Base-by-base conservation (phyloP, 371 early-diverging fungal species). In the Mucor saturninus region DNA sequence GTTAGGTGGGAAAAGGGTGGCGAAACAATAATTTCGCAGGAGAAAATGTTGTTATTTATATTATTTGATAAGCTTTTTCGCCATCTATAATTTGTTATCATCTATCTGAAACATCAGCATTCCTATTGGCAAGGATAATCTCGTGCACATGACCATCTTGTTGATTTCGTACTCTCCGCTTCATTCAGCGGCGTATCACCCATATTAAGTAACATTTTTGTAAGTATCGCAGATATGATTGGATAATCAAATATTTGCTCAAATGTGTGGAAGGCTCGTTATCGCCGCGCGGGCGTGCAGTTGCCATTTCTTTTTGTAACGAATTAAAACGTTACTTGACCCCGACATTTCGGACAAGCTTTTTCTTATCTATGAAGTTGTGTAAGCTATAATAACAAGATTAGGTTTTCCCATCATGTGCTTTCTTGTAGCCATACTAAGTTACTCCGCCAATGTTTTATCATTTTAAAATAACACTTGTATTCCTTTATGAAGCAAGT, bases 381-480 rank as follows among this genome's bases (percentile, higher is more conserved):
- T 21, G 21, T 35, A 15, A 46, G 8, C 21, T 28, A 46, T 46
- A 3, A 42, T 9, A 21, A 8, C 46, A 43, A 46, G 46, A 46
- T 46, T 46, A 46, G 21, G 46, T 46, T 46, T 43, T 46, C 46
- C 46, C 46, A 46, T 46, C 46, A 46, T 46, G 46, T 46, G 46
- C 46, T 46, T 46, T 21, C 21, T 6, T 46, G n/a, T 46, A 8
- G 46, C 46, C 21, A 5, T 45, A 8, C 35, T 35, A 1, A 35
- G 8, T 8, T 35, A 35, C 35, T 35, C 35, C 35, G 35, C 45
- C 15, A 21, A 45, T 45, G 6, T 46, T 42, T 42, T 42, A 9
- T 42, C 42, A 13, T n/a, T 6, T 6, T 42, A 42, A 38, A 8
- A 13, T 11, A 42, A 42, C 10, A 42, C n/a, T n/a, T 42, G 11